Evolutionary conservation across 352 stramenopile species (phyloP).

Genomic region (Phytophthora aleatoria): DNA sequence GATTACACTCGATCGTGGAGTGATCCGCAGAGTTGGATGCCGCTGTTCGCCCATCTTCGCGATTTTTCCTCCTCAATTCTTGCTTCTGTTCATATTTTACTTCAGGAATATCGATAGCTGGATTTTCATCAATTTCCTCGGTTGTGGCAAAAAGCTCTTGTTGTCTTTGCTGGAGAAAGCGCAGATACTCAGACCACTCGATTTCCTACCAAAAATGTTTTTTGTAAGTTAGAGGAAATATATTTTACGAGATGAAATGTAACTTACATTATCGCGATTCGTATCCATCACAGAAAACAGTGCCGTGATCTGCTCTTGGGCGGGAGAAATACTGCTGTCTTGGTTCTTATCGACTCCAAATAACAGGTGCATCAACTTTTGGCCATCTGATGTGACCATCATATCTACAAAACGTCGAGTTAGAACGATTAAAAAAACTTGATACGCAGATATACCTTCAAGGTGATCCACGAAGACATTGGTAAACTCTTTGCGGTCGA

Average conservation of each 20-base stretch:
- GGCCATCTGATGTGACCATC: conserved; percentile 39
- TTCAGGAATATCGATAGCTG: background rate
- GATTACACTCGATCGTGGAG: conserved; percentile 2
- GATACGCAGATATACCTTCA: conserved; percentile 32
- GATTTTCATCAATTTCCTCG: background rate
- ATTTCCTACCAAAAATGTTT: conserved; percentile 35
- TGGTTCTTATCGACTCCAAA: conserved; percentile 18
- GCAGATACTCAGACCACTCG: conserved; percentile 66
- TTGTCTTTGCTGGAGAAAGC: conserved; percentile 40
- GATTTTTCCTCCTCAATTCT: conserved; percentile 35
- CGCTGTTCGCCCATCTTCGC: conserved; percentile 27
- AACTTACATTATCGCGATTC: conserved; percentile 51
- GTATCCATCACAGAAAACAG: conserved; percentile 60
- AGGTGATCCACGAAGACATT: conserved; percentile 43
- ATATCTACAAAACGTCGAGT: conserved; percentile 36
- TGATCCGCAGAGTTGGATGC: background rate
- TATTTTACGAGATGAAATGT: background rate
- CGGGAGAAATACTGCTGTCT: background rate
- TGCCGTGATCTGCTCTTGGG: conserved; percentile 26
- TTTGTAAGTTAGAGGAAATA: background rate
- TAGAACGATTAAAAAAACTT: background rate
- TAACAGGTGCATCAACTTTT: conserved; percentile 46
- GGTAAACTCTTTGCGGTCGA: conserved; percentile 67
- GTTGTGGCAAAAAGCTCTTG: background rate
- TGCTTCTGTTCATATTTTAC: conserved; percentile 9